A percentile compares a stretch with the other conserved stretches of the same genome.
phyloP scores from a whole-genome alignment of 2,329 filamentous ascomycete genomes.

The Grosmannia huntii region DNA sequence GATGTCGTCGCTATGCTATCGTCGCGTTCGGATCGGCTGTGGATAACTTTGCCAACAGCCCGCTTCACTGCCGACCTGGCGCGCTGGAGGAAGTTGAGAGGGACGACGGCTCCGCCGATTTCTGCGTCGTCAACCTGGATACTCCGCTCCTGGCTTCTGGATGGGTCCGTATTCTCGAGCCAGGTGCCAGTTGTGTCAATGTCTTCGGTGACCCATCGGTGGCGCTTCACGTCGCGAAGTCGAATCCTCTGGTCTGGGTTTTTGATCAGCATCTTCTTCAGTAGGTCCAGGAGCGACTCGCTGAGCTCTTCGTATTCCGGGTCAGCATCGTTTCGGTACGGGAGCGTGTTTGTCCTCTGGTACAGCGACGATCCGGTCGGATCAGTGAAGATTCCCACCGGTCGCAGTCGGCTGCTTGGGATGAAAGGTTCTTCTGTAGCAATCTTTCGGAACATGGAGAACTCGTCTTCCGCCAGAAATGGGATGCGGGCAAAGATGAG shows the following conservation, averaged over 20 bases:
- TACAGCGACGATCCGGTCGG: conserved; percentile 41
- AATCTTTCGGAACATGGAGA: conserved; percentile 81
- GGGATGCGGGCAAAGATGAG: conserved; percentile 89
- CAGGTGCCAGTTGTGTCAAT: conserved; percentile 63
- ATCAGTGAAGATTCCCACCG: conserved; percentile 49
- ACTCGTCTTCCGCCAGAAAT: conserved; percentile 85
- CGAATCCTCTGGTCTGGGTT: conserved; percentile 82
- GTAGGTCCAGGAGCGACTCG: conserved; percentile 63
- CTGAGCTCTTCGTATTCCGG: conserved; percentile 79
- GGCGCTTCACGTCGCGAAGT: conserved; percentile 82
- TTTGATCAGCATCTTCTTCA: conserved; percentile 71
- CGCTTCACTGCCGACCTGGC: conserved; percentile 68
- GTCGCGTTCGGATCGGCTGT: conserved; percentile 43
- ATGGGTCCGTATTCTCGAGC: conserved; percentile 91
- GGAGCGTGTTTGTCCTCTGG: conserved; percentile 45
- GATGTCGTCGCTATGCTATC: conserved; percentile 33
- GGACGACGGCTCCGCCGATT: conserved; percentile 79
- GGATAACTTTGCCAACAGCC: conserved; percentile 49
- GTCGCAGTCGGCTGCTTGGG: conserved; percentile 66
- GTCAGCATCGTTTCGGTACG: conserved; percentile 65
- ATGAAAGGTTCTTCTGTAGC: conserved; percentile 89
- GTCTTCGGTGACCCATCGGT: conserved; percentile 78
- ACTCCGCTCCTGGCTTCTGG: conserved; percentile 62
- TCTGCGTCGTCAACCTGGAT: conserved; percentile 90
- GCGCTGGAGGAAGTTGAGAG: conserved; percentile 74